Base-by-base conservation (phyloP, 2,329 filamentous ascomycete genomes). In the Epichloe baconii region DNA sequence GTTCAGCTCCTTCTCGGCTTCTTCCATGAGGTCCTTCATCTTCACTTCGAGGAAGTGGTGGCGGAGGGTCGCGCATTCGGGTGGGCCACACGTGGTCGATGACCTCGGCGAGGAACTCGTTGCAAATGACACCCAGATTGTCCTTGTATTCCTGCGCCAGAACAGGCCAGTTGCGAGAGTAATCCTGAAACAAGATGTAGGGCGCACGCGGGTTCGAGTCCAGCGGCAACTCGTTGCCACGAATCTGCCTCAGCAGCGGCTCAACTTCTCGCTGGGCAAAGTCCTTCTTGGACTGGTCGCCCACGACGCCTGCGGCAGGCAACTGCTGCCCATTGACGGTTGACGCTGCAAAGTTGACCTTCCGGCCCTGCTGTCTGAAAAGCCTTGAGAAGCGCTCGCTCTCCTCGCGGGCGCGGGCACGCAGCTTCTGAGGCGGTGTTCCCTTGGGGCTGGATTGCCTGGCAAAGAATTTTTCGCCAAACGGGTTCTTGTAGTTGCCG, bases 401-500 rank as follows among this genome's bases (percentile, higher is more conserved):
- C 58, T 77, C 74, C 53, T 77, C 74, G 4, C 72, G 68, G 6
- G 73, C 72, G 2, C 74, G 71, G 3, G 74, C 74, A 6, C 74
- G 70, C 6, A 77, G 65, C 56, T 76, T 75, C 51, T 76, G 73
- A 0, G 73, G 68, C 0, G 74, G 74, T 0, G 74, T 77, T 23
- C 73, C 74, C 52, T 71, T 71, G 12, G 73, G 70, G 43, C 68
- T 71, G 3, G 72, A 73, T 11, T 73, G 72, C 8, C 72, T 66
- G 6, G 73, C 67, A 58, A 77, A 77, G 64, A 77, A 77, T 49
- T 65, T 68, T 57, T 74, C 73, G 52, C 71, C 71, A 15, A 74
- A 72, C 0, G 74, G 74, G 53, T 76, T 76, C 66, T 77, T 77
- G 68, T 77, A 77, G 63, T 74, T 75, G 47, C 74, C 74, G 49